Conservation (phyloP, 2,329 filamentous ascomycete genomes). For the Ophiognomonia clavigignenti-juglandacearum region DNA sequence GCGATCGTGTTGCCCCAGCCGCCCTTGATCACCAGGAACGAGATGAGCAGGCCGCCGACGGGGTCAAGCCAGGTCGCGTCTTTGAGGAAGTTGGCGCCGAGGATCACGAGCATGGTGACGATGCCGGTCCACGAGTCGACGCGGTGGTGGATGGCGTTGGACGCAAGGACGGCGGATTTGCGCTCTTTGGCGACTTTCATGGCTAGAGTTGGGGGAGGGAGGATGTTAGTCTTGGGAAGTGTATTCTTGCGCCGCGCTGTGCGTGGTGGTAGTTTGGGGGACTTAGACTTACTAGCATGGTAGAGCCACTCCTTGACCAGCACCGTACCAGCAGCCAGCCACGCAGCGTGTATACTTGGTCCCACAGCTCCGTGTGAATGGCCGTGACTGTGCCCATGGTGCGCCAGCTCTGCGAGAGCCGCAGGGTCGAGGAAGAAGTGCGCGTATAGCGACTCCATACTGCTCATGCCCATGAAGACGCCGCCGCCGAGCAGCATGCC, state of each 20-base stretch:
- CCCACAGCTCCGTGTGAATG: conserved; percentile 57
- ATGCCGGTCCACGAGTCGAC: conserved; percentile 94
- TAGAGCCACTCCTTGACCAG: conserved; percentile 96
- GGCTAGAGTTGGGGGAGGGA: conserved; percentile 43
- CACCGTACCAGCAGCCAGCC: conserved; percentile 88
- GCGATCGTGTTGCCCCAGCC: conserved; percentile 80
- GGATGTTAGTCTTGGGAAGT: too few relatives aligned
- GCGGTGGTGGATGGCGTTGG: conserved; percentile 93
- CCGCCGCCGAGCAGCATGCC: conserved; percentile 85
- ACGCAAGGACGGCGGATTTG: conserved; percentile 92
- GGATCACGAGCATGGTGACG: conserved; percentile 83
- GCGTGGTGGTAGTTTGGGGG: background rate
- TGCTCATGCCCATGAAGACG: conserved; percentile 84
- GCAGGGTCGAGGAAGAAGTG: conserved; percentile 65
- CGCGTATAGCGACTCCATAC: conserved; percentile 62
- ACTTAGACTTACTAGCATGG: conserved; percentile 70
- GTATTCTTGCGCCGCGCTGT: background rate
- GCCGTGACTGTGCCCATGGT: conserved; percentile 61
- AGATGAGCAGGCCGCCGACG: conserved; percentile 87
- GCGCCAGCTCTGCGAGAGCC: conserved; percentile 46
- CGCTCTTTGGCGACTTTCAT: conserved; percentile 94
- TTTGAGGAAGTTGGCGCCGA: conserved; percentile 79
- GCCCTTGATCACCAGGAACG: conserved; percentile 86
- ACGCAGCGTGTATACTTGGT: conserved; percentile 89
- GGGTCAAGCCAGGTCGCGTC: conserved; percentile 92